Conservation (phyloP, 768 basidiomycete species). For the Chalciporus chontae region DNA sequence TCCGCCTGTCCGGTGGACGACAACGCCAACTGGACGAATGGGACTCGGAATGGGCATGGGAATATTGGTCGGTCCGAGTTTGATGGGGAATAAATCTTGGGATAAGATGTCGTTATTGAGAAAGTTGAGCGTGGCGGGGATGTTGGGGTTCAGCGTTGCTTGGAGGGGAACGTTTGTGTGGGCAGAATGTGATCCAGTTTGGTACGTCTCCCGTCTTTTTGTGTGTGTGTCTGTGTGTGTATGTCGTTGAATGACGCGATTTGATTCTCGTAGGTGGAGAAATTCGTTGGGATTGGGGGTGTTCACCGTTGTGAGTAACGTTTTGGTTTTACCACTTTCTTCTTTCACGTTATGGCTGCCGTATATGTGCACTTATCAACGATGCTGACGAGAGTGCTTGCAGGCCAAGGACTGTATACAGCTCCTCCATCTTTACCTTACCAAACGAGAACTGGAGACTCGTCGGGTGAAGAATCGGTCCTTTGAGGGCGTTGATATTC, state of each 20-base stretch:
- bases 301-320: constrained; percentile 54
- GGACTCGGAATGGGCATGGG: constrained; percentile 2
- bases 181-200: constrained; percentile 70
- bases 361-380: too few relatives aligned
- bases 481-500: constrained; percentile 68
- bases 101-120: constrained; percentile 17
- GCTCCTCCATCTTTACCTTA: constrained; percentile 64
- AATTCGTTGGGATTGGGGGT: constrained; percentile 66
- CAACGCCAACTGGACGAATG: constrained; percentile 2
- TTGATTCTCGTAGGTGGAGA: constrained; percentile 39
- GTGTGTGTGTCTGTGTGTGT: too few relatives aligned
- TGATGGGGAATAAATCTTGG: constrained; percentile 7
- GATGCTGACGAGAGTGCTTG: too few relatives aligned
- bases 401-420: constrained; percentile 68
- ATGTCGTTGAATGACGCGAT: too few relatives aligned
- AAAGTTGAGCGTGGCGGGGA: constrained; percentile 26
- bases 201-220: constrained; percentile 29
- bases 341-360: too few relatives aligned
- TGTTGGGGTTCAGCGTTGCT: constrained; percentile 43
- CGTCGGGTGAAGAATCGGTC: constrained; percentile 65
- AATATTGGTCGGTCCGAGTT: constrained; percentile 7
- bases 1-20: constrained; percentile 16
- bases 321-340: too few relatives aligned
- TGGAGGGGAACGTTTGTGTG: constrained; percentile 59
- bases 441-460: constrained; percentile 68